Conservation (phyloP, 768 basidiomycete species). For the Hericium rajendrae region DNA sequence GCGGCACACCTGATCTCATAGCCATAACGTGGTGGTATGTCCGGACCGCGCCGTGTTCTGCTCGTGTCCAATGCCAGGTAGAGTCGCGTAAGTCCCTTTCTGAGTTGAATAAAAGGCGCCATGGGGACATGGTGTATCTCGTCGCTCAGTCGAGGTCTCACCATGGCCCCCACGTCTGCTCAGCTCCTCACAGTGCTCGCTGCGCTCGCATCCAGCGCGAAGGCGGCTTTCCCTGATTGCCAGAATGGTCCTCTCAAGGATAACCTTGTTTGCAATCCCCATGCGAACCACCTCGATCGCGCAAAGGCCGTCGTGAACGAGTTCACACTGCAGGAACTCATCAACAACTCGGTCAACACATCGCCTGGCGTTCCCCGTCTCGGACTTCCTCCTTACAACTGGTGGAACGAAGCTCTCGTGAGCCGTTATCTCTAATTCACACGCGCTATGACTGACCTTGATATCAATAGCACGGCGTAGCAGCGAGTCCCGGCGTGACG, state of each 20-base stretch:
- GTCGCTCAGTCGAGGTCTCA: neutral
- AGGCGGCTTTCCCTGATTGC: neutral
- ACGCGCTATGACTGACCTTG: neutral
- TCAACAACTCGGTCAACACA: constrained; percentile 38
- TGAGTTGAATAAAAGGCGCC: neutral
- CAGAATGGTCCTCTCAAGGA: neutral
- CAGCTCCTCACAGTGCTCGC: neutral
- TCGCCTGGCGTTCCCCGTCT: constrained; percentile 45
- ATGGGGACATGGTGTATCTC: neutral
- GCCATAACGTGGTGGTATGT: neutral
- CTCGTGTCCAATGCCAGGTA: neutral
- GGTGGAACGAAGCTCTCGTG: constrained; percentile 55
- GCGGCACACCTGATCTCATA: neutral
- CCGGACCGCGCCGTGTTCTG: neutral
- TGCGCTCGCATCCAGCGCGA: neutral
- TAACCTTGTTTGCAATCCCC: constrained; percentile 31
- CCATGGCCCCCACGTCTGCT: neutral
- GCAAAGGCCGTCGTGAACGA: constrained; percentile 39
- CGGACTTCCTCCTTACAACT: constrained; percentile 47
- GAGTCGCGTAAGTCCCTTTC: neutral
- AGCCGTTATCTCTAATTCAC: constrained; percentile 7
- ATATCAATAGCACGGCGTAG: constrained; percentile 41
- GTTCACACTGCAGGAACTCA: constrained; percentile 43
- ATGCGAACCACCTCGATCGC: constrained; percentile 33
- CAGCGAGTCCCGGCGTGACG: constrained; percentile 39